Evolutionary conservation across 2,329 filamentous ascomycete species (phyloP).

Genomic region (Aureobasidium mangrovei): DNA sequence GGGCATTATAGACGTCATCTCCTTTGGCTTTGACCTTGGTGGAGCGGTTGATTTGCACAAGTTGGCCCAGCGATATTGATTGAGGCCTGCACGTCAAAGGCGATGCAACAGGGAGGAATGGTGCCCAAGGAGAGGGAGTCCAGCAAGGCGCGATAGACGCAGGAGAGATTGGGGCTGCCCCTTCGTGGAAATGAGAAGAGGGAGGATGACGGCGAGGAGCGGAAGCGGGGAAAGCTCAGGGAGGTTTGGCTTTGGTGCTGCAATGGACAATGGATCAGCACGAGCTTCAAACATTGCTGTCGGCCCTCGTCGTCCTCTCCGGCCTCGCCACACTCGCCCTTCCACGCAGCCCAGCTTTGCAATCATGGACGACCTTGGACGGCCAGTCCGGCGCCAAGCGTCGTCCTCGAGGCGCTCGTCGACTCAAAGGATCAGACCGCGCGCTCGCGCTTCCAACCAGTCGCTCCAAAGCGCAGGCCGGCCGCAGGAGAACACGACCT

Average conservation of each 20-base stretch:
- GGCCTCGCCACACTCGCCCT: background rate
- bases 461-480: conserved; percentile 13
- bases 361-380: conserved; percentile 15
- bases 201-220: conserved; percentile 6
- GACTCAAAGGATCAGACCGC: conserved; percentile 13
- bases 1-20: background rate
- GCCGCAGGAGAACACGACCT: conserved; percentile 14
- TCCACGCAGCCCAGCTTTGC: background rate
- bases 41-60: background rate
- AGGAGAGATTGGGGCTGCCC: conserved; percentile 5
- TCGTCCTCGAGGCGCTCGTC: conserved; percentile 16
- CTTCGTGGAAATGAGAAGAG: conserved; percentile 10
- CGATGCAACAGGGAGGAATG: background rate
- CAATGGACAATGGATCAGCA: background rate
- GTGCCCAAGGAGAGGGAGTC: background rate
- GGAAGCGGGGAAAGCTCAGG: conserved; percentile 12
- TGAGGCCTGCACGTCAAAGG: background rate
- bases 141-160: background rate
- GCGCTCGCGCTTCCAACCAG: conserved; percentile 14
- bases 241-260: too few relatives aligned
- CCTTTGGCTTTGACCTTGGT: background rate
- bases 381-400: conserved; percentile 8
- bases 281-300: background rate
- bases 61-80: background rate
- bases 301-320: background rate